Base-by-base conservation (phyloP, 2,329 filamentous ascomycete genomes). In the Stenocarpella maydis region DNA sequence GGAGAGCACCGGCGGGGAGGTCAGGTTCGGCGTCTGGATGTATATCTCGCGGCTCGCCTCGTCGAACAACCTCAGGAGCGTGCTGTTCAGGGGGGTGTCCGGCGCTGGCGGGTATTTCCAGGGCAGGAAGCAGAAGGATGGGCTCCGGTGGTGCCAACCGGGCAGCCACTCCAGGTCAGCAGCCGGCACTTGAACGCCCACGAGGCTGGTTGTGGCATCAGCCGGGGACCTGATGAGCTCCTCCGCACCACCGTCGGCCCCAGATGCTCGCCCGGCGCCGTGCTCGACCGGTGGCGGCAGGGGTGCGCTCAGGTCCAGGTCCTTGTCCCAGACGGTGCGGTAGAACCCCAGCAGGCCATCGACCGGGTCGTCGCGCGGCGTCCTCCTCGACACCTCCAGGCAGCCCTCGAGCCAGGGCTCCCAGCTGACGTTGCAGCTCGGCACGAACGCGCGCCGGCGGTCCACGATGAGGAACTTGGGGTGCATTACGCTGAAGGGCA, bases 361-460 rank as follows among this genome's bases (percentile, higher is more conserved):
- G 0, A 94, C 88, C 0, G 91, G 83, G 0, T 84, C 82, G 0
- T 92, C 92, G 6, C 19, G 43, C 17, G 63, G 21, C 17, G 26
- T 17, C 41, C n/a, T 45, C 34, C 70, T 69, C 24, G 71, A 83
- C 14, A 95, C 79, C 67, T 89, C 88, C 4, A 95, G 81, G 68
- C 90, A 93, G 0, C 91, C 92, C 77, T 97, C 93, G 31, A 95
- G 90, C 93, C 93, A 97, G n/a, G 88, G 80, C 78, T 96, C 93
- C 92, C 92, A 96, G 75, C 91, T 94, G 5, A 97, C 88, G 74
- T 97, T 97, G 78, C 92, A 95, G 74, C 91, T 94, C 0, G 93
- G 93, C 12, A 96, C 78, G 74, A 91, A 90, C 0, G 91, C 91
- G 2, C 81, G 84, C 39, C 82, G 78, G 0, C 90, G 85, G 77